A percentile compares a stretch with the other conserved stretches of the same genome.
Evolutionary conservation across 2,329 filamentous ascomycete species (phyloP).

Genomic region (Colletotrichum orchidophilum): DNA sequence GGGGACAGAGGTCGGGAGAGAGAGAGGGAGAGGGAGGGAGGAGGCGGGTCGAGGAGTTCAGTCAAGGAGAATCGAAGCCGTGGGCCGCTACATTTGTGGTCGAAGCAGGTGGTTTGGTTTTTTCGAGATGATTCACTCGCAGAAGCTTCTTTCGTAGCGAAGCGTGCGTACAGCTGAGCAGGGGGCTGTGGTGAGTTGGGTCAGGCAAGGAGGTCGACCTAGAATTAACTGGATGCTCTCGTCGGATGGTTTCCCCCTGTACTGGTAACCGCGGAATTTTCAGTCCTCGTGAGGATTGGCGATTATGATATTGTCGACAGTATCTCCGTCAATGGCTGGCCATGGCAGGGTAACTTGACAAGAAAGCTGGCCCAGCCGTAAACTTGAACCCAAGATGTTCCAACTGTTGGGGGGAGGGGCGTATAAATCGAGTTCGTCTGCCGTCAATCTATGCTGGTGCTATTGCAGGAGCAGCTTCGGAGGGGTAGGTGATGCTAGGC

Average conservation of each 20-base stretch:
- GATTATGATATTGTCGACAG: not conserved
- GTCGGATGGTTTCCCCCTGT: not conserved
- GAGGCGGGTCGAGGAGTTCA: not conserved
- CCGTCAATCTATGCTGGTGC: not conserved
- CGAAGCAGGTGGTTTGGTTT: not conserved
- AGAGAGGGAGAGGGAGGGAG: not conserved
- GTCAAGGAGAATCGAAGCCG: not conserved
- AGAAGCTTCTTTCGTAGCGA: not conserved
- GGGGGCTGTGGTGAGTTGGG: not conserved
- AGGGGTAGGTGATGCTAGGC: not conserved
- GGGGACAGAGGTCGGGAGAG: not conserved
- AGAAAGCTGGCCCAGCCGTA: not conserved
- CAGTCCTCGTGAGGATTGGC: not conserved
- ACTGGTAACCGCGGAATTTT: not conserved
- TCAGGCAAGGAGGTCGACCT: not conserved
- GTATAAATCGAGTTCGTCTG: not conserved
- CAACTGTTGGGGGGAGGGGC: not conserved
- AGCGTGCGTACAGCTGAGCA: not conserved
- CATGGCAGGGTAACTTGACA: conserved; percentile 11
- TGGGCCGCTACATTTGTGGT: conserved; percentile 15
- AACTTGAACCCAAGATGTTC: not conserved
- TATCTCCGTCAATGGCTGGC: conserved; percentile 5
- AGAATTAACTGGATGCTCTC: not conserved
- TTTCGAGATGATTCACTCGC: not conserved
- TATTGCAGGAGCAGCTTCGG: not conserved